Evolutionary conservation across 352 stramenopile species (phyloP).

Genomic region (Phytophthora quininea): DNA sequence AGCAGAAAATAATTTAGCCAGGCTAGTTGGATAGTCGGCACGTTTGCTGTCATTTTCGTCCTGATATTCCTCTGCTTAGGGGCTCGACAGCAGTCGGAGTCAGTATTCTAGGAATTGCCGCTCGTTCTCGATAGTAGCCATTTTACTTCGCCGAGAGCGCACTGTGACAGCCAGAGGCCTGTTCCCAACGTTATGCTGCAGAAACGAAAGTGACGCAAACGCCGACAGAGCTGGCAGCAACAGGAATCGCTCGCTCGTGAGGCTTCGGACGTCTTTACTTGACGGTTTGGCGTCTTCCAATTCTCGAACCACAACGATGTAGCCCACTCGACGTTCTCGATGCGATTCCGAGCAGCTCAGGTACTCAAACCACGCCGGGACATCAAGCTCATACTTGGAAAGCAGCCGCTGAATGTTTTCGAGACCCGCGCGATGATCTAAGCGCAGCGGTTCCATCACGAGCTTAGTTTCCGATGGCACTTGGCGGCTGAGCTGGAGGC

Average conservation of each 20-base stretch:
- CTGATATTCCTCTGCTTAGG: not conserved
- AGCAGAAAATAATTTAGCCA: conserved; percentile 1
- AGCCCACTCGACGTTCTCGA: conserved; percentile 53
- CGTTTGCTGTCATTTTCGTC: too few species aligned
- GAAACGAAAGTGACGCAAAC: conserved; percentile 47
- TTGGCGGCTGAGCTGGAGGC: conserved; percentile 50
- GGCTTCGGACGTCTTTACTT: not conserved
- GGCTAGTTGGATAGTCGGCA: too few species aligned
- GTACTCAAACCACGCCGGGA: conserved; percentile 66
- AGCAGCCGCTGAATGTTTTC: conserved; percentile 37
- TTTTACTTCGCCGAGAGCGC: conserved; percentile 32
- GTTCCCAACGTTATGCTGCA: conserved; percentile 31
- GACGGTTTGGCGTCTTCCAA: conserved; percentile 6
- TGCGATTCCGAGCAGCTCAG: conserved; percentile 42
- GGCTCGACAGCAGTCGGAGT: conserved; percentile 25
- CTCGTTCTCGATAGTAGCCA: conserved; percentile 45
- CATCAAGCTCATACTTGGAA: conserved; percentile 35
- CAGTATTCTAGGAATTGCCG: conserved; percentile 51
- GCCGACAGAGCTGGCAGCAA: conserved; percentile 42
- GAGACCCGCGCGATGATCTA: conserved; percentile 15
- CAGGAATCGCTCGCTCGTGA: conserved; percentile 39
- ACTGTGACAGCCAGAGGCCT: conserved; percentile 49
- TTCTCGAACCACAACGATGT: conserved; percentile 47
- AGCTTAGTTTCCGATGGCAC: too few species aligned
- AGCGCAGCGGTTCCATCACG: too few species aligned